phyloP scores from a whole-genome alignment of 2,329 filamentous ascomycete genomes.

The Scorias spongiosa region DNA sequence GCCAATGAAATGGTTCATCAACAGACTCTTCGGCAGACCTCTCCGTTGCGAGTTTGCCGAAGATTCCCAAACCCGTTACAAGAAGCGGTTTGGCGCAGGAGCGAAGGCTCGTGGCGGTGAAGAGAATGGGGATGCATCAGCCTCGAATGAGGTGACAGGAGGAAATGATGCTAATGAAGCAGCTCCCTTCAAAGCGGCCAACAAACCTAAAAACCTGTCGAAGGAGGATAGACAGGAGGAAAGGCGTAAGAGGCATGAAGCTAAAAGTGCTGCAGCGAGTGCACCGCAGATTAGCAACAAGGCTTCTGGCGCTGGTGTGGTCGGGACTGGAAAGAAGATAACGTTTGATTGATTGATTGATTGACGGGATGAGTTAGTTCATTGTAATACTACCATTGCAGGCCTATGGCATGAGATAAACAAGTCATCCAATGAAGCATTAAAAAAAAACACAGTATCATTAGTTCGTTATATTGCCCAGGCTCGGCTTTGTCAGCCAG shows the following conservation, averaged over 20 bases:
- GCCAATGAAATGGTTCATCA: slow-evolving; percentile 60
- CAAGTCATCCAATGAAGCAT: no score
- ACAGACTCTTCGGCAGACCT: slow-evolving; percentile 62
- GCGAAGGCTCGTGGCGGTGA: slow-evolving; percentile 4
- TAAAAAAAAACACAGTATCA: no score
- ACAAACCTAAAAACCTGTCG: slow-evolving; percentile 12
- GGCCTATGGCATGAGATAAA: no score
- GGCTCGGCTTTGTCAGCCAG: no score
- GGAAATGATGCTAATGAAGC: slow-evolving; percentile 4
- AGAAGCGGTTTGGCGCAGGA: slow-evolving; percentile 77
- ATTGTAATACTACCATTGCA: no score
- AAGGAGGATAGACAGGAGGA: slow-evolving; percentile 18
- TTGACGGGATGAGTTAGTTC: background rate
- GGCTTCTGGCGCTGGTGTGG: slow-evolving; percentile 65
- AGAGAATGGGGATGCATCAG: slow-evolving; percentile 8
- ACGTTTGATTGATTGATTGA: slow-evolving; percentile 69
- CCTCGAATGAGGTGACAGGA: no score
- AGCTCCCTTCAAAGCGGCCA: background rate
- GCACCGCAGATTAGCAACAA: slow-evolving; percentile 37
- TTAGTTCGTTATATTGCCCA: no score
- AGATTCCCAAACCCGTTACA: slow-evolving; percentile 75
- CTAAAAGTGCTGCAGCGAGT: slow-evolving; percentile 29
- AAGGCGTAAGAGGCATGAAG: slow-evolving; percentile 26
- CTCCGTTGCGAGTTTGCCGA: slow-evolving; percentile 89
- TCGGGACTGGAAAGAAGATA: slow-evolving; percentile 63